phyloP scores from a whole-genome alignment of 2,329 filamentous ascomycete genomes.

The Xylaria sp. region DNA sequence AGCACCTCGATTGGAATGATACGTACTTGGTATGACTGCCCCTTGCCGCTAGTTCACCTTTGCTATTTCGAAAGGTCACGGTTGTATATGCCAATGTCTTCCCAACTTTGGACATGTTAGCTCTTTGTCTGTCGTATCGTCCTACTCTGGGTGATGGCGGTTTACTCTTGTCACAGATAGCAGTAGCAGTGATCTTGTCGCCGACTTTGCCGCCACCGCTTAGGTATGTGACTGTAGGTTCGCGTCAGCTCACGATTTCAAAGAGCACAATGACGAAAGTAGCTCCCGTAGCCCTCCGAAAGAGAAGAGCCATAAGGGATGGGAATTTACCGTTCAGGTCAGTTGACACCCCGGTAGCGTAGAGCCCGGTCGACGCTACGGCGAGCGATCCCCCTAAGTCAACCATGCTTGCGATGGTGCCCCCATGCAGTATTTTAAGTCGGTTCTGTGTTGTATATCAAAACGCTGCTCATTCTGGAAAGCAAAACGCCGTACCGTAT shows the following conservation, averaged over 20 bases:
- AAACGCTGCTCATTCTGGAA: not conserved
- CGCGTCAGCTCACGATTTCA: constrained; percentile 14
- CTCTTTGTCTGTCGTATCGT: no score
- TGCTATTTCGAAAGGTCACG: constrained; percentile 62
- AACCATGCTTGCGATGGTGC: constrained; percentile 78
- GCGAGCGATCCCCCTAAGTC: constrained; percentile 69
- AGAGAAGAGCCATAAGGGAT: not conserved
- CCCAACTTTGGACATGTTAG: constrained; percentile 54
- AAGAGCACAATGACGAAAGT: not conserved
- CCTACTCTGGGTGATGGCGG: not conserved
- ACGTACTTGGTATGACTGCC: constrained; percentile 70
- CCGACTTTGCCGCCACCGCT: constrained; percentile 63
- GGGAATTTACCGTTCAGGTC: constrained; percentile 62
- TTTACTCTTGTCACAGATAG: constrained; percentile 66
- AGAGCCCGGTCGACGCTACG: constrained; percentile 67
- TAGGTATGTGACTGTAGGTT: constrained; percentile 63
- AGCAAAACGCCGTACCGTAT: constrained; percentile 63
- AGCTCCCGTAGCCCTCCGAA: not conserved
- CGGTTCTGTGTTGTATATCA: constrained; percentile 63
- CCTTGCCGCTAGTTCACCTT: constrained; percentile 64
- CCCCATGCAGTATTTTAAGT: constrained; percentile 76
- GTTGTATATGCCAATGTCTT: constrained; percentile 67
- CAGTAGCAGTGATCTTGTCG: constrained; percentile 60
- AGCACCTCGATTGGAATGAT: not conserved
- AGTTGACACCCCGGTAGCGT: constrained; percentile 68